Base-by-base conservation (phyloP, 768 basidiomycete species). In the Cystobasidium ongulense region DNA sequence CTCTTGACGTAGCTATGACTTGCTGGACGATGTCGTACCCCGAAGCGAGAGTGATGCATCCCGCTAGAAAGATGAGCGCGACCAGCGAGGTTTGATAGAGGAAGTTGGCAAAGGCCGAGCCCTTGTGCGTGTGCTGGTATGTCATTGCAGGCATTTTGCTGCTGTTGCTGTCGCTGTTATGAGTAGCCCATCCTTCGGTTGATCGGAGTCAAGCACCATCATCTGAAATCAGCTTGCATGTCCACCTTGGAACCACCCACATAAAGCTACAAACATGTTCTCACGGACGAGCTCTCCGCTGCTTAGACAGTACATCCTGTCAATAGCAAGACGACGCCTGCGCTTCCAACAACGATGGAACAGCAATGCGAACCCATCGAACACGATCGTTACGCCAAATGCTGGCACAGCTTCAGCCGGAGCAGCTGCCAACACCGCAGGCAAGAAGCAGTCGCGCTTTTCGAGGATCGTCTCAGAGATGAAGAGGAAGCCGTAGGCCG, bases 11-110 rank as follows among this genome's bases (percentile, higher is more conserved):
- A 13, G 25, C 23, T 27, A 73, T 64, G 4, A 73, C 41, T 36
- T 74, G 73, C 65, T 74, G 73, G 23, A 39, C 36, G 36, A 74
- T 70, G 38, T 74, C 73, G 39, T 74, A 74, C 17, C 63, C 63
- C 13, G 73, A 52, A 5, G 38, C 63, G 31, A 74, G 73, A 7
- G 65, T 41, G 50, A 74, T 63, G 36, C 25, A 43, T 13, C 29
- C 41, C 13, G 65, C 36, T 23, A 74, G 23, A 36, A 65, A 38
- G 73, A 74, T 54, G 38, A 74, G 65, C 15, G 36, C 23, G 35
- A 29, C 39, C n/a, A 74, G 65, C 1, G 52, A 61, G 18, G 43
- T 25, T 46, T 66, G 36, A 41, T 67, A 67, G 31, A 74, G 52
- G 38, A 36, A 65, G 33, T 74, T 25, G 36, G 64, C 38, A 15